Evolutionary conservation across 2,329 filamentous ascomycete species (phyloP).

Genomic region (Scedosporium apiospermum): DNA sequence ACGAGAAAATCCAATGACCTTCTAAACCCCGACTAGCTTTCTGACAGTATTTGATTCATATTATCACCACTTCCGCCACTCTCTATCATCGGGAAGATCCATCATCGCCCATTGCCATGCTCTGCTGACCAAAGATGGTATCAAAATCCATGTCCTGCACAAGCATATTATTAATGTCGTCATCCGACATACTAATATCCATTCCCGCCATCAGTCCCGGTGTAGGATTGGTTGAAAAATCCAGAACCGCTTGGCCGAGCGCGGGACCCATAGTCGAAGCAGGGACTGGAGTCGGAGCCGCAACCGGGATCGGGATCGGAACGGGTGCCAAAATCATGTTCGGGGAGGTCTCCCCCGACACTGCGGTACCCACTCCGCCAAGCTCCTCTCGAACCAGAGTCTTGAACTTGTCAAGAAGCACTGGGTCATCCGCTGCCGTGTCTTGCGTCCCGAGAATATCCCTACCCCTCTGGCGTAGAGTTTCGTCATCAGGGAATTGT

Average conservation of each 20-base stretch:
- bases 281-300: too few species aligned
- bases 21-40: background rate
- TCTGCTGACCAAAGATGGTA: conserved; percentile 18
- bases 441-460: conserved; percentile 33
- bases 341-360: too few species aligned
- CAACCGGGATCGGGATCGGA: too few species aligned
- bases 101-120: background rate
- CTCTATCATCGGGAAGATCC: conserved; percentile 8
- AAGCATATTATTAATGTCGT: conserved; percentile 29
- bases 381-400: conserved; percentile 25
- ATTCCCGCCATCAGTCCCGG: conserved; percentile 17
- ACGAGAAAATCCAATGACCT: too few species aligned
- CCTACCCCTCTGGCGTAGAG: conserved; percentile 34
- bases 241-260: background rate
- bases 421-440: conserved; percentile 45
- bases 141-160: conserved; percentile 32
- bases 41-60: background rate
- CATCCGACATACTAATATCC: conserved; percentile 26
- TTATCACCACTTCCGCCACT: too few species aligned
- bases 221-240: background rate
- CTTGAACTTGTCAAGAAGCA: conserved; percentile 45
- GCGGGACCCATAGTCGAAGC: background rate
- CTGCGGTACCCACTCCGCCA: background rate
- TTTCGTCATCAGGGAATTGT: conserved; percentile 36
- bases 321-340: too few species aligned